phyloP scores from a whole-genome alignment of 2,329 filamentous ascomycete genomes.

The Talaromyces sp. region DNA sequence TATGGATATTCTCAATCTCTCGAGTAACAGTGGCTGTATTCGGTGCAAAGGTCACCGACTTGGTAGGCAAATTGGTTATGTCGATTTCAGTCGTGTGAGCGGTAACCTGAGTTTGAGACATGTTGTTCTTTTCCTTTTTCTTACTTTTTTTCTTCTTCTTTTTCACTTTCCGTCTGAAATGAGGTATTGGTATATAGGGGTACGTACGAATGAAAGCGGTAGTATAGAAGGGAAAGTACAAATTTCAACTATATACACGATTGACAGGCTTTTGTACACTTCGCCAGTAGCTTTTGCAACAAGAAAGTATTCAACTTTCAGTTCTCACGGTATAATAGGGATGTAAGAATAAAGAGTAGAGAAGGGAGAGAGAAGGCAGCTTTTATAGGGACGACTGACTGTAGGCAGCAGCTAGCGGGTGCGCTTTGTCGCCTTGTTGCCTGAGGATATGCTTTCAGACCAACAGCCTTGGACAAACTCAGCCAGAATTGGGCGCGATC shows the following conservation, averaged over 20 bases:
- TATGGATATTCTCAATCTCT: conserved; percentile 52
- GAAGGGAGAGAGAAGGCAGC: not conserved
- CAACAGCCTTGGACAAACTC: not conserved
- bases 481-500: not conserved
- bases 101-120: conserved; percentile 14
- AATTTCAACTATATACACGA: not conserved
- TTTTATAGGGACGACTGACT: not conserved
- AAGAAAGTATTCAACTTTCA: not conserved
- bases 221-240: not conserved
- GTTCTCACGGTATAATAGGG: not conserved
- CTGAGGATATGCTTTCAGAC: not conserved
- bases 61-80: conserved; percentile 56
- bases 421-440: conserved; percentile 3
- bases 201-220: not conserved
- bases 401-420: conserved; percentile 9
- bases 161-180: too few species aligned
- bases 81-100: conserved; percentile 36
- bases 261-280: not conserved
- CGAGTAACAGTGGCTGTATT: conserved; percentile 58
- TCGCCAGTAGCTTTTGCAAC: not conserved
- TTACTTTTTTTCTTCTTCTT: not conserved
- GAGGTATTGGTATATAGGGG: too few species aligned
- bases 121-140: not conserved
- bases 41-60: conserved; percentile 62
- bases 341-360: not conserved